Evolutionary conservation across 139 green algal genomes (phyloP).

Genomic region (Spirogloea muscicola): DNA sequence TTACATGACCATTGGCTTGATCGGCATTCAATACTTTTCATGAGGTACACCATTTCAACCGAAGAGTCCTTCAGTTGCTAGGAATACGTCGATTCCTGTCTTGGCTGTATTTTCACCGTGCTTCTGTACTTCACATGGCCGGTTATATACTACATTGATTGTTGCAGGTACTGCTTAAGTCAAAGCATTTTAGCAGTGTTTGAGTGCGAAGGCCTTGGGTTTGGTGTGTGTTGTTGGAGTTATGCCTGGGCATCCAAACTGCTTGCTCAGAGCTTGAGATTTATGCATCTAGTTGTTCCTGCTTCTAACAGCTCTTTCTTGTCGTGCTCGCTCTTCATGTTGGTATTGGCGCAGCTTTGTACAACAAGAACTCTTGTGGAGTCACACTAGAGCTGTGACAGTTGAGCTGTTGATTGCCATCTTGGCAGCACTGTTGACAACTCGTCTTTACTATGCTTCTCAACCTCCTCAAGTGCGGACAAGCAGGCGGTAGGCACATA

Average conservation of each 20-base stretch:
- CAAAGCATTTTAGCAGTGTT: background rate
- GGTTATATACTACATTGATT: background rate
- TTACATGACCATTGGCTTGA: constrained; percentile 5
- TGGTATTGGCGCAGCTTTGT: constrained; percentile 12
- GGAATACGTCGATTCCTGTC: no score
- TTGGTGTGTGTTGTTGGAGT: background rate
- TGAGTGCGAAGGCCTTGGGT: background rate
- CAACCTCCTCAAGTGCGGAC: no score
- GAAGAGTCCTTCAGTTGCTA: no score
- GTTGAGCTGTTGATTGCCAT: no score
- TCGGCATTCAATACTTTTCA: constrained; percentile 14
- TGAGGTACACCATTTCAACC: constrained; percentile 10
- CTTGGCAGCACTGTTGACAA: no score
- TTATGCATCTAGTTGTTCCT: no score
- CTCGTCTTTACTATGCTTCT: no score
- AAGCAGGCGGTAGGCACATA: no score
- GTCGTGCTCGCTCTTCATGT: background rate
- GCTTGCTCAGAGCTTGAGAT: no score
- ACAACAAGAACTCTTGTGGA: background rate
- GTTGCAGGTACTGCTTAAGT: background rate
- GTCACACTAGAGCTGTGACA: no score
- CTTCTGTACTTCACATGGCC: background rate
- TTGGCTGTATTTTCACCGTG: background rate
- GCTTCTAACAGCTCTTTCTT: background rate
- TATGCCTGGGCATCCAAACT: background rate